A percentile compares a stretch with the other conserved stretches of the same genome.
These are phyloP conservation scores for Lentinula novae-zelandiae DNA, from an alignment of 1,284 basidiomycete species.

Conservation along the genomic window DNA sequence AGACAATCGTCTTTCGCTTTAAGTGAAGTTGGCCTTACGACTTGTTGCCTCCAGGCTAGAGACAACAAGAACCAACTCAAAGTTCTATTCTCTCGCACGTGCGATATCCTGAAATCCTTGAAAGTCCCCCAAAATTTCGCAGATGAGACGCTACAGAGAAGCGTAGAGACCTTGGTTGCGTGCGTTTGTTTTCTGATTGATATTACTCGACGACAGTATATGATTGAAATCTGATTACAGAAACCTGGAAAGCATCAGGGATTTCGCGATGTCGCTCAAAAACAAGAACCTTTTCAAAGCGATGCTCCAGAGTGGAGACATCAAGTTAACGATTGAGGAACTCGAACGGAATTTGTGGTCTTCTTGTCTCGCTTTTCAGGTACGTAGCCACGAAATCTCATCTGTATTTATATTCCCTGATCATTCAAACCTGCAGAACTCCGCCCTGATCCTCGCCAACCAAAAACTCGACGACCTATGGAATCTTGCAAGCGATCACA, in stretches of 20 bases:
- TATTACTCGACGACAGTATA: not conserved
- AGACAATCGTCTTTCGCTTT: not conserved
- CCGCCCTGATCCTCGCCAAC: conserved; percentile 11
- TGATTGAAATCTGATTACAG: not conserved
- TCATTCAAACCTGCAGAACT: not conserved
- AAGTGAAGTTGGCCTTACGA: not conserved
- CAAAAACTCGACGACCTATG: conserved; percentile 12
- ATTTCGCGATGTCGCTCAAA: conserved; percentile 7
- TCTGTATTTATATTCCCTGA: too few relatives aligned
- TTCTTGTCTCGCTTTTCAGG: conserved; percentile 11
- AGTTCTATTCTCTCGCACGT: conserved; percentile 6
- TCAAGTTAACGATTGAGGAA: conserved; percentile 8
- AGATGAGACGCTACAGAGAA: conserved; percentile 7
- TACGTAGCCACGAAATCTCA: not conserved
- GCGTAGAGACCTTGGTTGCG: conserved; percentile 7
- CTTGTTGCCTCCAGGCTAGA: not conserved
- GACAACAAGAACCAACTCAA: conserved; percentile 11
- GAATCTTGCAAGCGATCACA: conserved; percentile 6
- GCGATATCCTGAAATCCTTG: conserved; percentile 6
- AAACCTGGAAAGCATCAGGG: conserved; percentile 7
- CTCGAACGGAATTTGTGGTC: conserved; percentile 11
- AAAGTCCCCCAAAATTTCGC: conserved; percentile 4
- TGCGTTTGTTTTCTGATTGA: not conserved
- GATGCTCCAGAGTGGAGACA: conserved; percentile 10
- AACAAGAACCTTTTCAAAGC: conserved; percentile 11